Base-by-base conservation (phyloP, 495 filamentous ascomycete genomes). In the Hypomontagnella monticulosa region DNA sequence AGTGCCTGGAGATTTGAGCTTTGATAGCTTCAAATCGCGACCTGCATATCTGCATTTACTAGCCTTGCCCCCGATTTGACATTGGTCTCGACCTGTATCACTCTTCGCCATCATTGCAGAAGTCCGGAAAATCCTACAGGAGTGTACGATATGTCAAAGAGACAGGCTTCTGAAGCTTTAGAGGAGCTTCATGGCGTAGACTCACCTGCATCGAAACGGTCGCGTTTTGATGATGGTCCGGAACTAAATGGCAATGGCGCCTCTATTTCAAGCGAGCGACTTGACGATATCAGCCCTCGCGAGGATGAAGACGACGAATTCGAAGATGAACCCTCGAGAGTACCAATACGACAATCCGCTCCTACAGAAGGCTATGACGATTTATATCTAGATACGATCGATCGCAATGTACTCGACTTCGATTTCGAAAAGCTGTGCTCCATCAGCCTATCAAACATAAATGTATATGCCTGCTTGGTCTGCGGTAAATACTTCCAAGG, bases 341-440 rank as follows among this genome's bases (percentile, higher is more conserved):
- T 78, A 12, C 81, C 79, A 8, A 76, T 82, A 43, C 79, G 92
- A 53, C 92, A 96, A 75, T 78, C 80, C 32, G 90, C 88, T 23
- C 95, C 95, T 14, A 84, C 89, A 36, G 91, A 90, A 77, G 95
- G 96, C 53, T 98, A 96, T 77, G 88, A 88, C 60, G 96, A 99
- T 75, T 87, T 99, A 30, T 99, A 99, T 75, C 90, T 99, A 51
- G 96, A 99, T 77, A 98, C 94, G 2, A 94, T 99, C 77, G 88
- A 97, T 78, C 92, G 95, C 63, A 80, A 81, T 70, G 82, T 96
- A 12, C 87, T 97, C 14, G 93, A 97, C 76, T 97, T 96, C 71
- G 95, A 99, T 75, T 99, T 99, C 75, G 94, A 98, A 71, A 98
- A 98, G 82, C 86, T 96, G 15, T 99, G 95, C 80, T 98, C 96